Evolutionary conservation across 106 monocot species (phyloP).

Genomic region (Allium sativum): DNA sequence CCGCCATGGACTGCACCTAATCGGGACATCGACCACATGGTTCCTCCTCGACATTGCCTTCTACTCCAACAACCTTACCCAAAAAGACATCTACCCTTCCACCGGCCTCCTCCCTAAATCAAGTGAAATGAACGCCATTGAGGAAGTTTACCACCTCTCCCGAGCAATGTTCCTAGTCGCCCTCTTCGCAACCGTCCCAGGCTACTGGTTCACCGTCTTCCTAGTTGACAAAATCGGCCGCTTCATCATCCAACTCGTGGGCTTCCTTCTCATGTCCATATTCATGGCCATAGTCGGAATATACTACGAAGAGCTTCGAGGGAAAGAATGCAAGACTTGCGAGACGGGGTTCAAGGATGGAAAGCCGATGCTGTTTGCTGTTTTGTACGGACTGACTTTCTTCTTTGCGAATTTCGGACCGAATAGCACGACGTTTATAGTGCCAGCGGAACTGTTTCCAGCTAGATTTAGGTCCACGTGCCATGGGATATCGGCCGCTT

Average conservation of each 20-base stretch:
- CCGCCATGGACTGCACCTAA: constrained; percentile 32
- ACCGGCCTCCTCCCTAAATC: constrained; percentile 14
- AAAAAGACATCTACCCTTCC: constrained; percentile 15
- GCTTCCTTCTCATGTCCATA: constrained; percentile 22
- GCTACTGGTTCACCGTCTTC: constrained; percentile 18
- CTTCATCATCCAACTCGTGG: constrained; percentile 10
- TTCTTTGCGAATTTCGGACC: constrained; percentile 67
- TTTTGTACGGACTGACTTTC: constrained; percentile 41
- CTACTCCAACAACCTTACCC: constrained; percentile 33
- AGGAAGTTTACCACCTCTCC: constrained; percentile 20
- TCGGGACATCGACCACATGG: constrained; percentile 38
- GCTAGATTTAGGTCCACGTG: constrained; percentile 64
- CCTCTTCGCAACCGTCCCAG: constrained; percentile 37
- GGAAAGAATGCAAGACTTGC: neutral
- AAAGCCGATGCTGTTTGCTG: constrained; percentile 31
- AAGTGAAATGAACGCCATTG: constrained; percentile 16
- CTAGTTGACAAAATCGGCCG: constrained; percentile 7
- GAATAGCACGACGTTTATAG: constrained; percentile 70
- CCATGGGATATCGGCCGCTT: constrained; percentile 69
- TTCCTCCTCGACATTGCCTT: constrained; percentile 42
- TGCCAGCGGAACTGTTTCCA: constrained; percentile 78
- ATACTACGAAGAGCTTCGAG: constrained; percentile 9
- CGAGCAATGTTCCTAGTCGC: constrained; percentile 15
- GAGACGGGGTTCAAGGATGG: neutral
- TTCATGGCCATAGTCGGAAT: constrained; percentile 17